Evolutionary conservation across 495 filamentous ascomycete species (phyloP), one percentile per base, ranked within the genome.

Genomic region (Aspergillus sclerotioniger): DNA sequence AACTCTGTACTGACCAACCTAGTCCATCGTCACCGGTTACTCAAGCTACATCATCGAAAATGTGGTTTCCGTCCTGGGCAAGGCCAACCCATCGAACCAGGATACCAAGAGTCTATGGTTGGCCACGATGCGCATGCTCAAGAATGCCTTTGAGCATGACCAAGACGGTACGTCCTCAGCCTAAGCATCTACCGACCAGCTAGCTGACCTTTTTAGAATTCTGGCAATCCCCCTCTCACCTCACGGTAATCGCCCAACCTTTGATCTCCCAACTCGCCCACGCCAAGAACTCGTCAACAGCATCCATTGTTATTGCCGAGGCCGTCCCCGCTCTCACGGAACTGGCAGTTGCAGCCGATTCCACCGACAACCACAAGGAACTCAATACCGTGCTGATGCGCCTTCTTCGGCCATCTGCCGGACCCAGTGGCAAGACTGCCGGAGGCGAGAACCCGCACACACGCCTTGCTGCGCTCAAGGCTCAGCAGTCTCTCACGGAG

Each of bases 211-310:
- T 9, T 3, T 0, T 35, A 81, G 79, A 80, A 86, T 92, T 78
- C 90, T 98, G 91, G 91, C 91, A 95, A 81, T 84, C 89, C 3
- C 93, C 94, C 8, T 80, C 88, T 3, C 91, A 96, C 68, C 95
- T 96, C 65, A 76, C 74, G 57, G 80, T 80, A 25, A 82, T 98
- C 15, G 81, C 85, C 10, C 76, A 80, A 2, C 81, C 88, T 12
- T 79, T 98, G 17, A 75, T 89, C 32, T 71, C 80, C 20, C 89
- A 92, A 54, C 83, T 97, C 53, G 65, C 77, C 13, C 78, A 84
- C 51, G 82, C 82, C 20, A 76, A 82, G 3, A 75, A 60, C 48
- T 31, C 71, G 5, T 57, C 69, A 15, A 75, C 69, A 8, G 64
- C 70, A 1, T 59, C 70, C 8, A 50, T 75, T 25, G 64, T 83